Base-by-base conservation (phyloP, 177 flowering plant genomes). In the Telopea speciosissima region DNA sequence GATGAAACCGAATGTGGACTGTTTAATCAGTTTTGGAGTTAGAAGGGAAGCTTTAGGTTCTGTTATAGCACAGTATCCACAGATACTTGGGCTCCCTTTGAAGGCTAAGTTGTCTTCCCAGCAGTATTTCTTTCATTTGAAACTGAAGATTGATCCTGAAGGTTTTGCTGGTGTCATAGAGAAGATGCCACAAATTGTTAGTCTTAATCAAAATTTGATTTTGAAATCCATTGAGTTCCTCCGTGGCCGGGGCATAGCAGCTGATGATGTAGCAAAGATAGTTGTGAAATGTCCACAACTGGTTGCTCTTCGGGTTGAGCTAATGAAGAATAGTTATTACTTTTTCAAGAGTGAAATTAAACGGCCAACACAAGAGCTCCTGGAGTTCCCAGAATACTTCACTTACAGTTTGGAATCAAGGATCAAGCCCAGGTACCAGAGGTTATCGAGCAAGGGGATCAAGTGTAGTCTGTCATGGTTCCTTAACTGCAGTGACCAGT, bases 401-500 rank as follows among this genome's bases (percentile, higher is more conserved):
- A 45, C 54, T 45, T 45, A 45, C 54, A 45, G 54, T 17, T 45
- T 45, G 54, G 54, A 45, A 2, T 45, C 54, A 13, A 45, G 54
- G 19, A 45, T 45, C 54, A 45, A 45, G 4, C 54, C 54, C 54
- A 45, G 54, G 54, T 83, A 82, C 72, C 81, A 80, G 66, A 80
- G 78, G 63, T 66, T 89, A 52, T 80, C 78, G 58, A 80, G 83
- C 75, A 86, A 82, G 71, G 90, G 86, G 54, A 82, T 89, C 31
- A 70, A 83, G 40, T 75, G 78, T 67, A 84, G 89, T 2, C 69
- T 89, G 79, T 79, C 81, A 58, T 84, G 88, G 88, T 83, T 89
- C 72, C 80, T 89, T 16, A 87, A 89, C 67, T 89, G 93, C 62
- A 87, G 93, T 78, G 93, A 89, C 61, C 80, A 83, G 77, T 83